Percentiles rank a stretch among this genome's conserved stretches.
Conservation (phyloP, 352 stramenopile genomes). For the Phytophthora colocasiae region DNA sequence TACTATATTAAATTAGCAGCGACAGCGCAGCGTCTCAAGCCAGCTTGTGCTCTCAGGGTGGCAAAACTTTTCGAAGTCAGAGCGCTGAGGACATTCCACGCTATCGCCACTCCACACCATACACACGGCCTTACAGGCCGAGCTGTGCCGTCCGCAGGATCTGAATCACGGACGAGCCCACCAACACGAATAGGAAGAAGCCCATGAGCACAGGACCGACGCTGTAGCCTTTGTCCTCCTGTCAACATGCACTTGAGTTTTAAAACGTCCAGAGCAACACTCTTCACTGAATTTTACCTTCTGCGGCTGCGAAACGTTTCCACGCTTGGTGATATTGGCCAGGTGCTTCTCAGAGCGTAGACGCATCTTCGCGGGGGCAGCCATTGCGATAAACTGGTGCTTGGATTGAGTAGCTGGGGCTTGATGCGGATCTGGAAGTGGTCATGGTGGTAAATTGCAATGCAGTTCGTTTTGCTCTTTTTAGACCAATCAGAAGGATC, state of each 20-base stretch:
- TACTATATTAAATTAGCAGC: constrained; percentile 51
- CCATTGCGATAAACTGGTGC: constrained; percentile 23
- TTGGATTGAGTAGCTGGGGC: neutral
- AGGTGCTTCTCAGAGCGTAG: constrained; percentile 89
- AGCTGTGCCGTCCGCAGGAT: constrained; percentile 84
- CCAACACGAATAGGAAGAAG: constrained; percentile 90
- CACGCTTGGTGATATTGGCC: constrained; percentile 90
- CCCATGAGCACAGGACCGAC: constrained; percentile 81
- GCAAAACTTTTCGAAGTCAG: neutral
- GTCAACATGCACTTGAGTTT: constrained; percentile 5
- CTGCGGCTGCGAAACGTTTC: constrained; percentile 74
- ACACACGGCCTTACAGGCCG: constrained; percentile 55
- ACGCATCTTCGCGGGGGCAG: constrained; percentile 83
- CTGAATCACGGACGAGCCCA: constrained; percentile 88
- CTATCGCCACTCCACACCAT: constrained; percentile 17
- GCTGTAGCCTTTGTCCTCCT: constrained; percentile 78
- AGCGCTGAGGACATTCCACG: neutral
- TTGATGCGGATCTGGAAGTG: constrained; percentile 37
- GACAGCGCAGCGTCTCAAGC: neutral
- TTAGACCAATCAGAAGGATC: constrained; percentile 19
- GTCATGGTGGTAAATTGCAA: neutral
- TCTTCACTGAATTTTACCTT: constrained; percentile 54
- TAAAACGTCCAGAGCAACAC: neutral
- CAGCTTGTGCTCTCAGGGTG: constrained; percentile 1
- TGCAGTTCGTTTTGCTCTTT: neutral